A percentile compares a stretch with the other conserved stretches of the same genome.
These are phyloP conservation scores for Calonectria multiphialidica DNA, from an alignment of 2,329 filamentous ascomycete genomes.

Conservation along the genomic window DNA sequence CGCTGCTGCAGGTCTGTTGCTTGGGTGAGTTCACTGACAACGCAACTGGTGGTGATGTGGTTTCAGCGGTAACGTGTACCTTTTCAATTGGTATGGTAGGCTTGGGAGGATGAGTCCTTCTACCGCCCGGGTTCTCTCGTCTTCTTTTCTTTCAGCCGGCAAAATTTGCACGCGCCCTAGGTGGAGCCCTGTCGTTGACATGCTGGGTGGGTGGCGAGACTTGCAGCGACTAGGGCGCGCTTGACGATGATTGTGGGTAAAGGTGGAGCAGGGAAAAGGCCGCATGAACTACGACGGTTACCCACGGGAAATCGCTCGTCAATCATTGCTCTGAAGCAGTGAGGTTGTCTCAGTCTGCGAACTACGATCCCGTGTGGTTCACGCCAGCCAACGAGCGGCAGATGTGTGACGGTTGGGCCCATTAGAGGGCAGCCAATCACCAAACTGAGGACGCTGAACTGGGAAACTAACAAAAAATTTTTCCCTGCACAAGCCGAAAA, in stretches of 20 bases:
- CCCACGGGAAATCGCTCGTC: neutral
- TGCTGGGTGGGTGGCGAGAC: neutral
- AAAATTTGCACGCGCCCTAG: conserved; percentile 9
- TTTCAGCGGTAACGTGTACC: neutral
- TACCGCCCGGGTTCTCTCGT: too few species aligned
- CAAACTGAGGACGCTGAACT: neutral
- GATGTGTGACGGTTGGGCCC: neutral
- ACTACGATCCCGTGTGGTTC: neutral
- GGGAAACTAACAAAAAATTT: neutral
- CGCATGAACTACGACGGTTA: neutral
- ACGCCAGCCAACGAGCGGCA: neutral
- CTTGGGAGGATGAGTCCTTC: neutral
- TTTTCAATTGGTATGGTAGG: neutral
- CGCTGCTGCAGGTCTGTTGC: too few species aligned
- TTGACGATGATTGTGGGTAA: neutral
- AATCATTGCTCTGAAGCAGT: neutral
- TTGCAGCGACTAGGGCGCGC: neutral
- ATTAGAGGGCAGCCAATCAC: neutral
- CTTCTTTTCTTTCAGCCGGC: neutral
- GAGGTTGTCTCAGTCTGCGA: neutral
- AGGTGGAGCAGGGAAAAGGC: neutral
- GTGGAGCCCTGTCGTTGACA: neutral
- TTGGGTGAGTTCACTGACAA: too few species aligned
- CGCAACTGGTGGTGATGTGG: neutral
- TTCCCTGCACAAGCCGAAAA: neutral